Conservation (phyloP, 352 stramenopile species). For the Globisporangium lucens region DNA sequence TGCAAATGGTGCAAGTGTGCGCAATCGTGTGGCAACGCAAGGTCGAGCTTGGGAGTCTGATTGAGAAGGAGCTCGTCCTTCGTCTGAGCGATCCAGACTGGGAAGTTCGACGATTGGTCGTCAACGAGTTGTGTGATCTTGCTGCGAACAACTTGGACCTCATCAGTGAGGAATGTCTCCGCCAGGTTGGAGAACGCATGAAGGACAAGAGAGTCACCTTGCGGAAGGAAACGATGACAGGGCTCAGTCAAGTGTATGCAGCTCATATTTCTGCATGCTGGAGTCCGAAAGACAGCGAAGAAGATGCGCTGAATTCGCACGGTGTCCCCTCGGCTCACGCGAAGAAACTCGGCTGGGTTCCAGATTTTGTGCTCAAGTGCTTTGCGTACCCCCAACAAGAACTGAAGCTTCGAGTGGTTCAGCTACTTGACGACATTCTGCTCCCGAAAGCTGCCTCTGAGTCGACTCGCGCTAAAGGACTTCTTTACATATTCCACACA, state of each 20-base stretch:
- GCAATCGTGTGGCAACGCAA: constrained; percentile 76
- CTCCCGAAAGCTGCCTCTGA: constrained; percentile 67
- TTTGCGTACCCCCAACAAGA: constrained; percentile 85
- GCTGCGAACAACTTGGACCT: constrained; percentile 64
- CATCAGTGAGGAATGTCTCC: constrained; percentile 65
- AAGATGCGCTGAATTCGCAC: constrained; percentile 20
- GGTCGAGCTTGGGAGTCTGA: constrained; percentile 39
- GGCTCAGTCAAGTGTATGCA: constrained; percentile 78
- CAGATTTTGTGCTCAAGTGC: constrained; percentile 82
- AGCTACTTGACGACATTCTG: constrained; percentile 83
- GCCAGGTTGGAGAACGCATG: constrained; percentile 80
- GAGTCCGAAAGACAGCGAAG: constrained; percentile 27
- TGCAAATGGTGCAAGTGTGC: constrained; percentile 79
- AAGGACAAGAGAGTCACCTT: constrained; percentile 84
- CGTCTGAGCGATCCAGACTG: constrained; percentile 78
- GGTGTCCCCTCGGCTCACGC: constrained; percentile 31
- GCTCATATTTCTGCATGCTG: constrained; percentile 64
- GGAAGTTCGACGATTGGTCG: constrained; percentile 73
- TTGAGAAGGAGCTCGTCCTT: constrained; percentile 75
- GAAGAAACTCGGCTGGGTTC: constrained; percentile 82
- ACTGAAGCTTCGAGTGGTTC: constrained; percentile 75
- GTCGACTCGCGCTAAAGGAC: constrained; percentile 45
- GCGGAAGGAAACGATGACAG: constrained; percentile 87
- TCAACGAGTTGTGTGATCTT: constrained; percentile 83
- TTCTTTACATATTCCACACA: constrained; percentile 70